These are phyloP conservation scores for Tulasnella sp. DNA, from an alignment of 768 basidiomycete species.

Conservation along the genomic window DNA sequence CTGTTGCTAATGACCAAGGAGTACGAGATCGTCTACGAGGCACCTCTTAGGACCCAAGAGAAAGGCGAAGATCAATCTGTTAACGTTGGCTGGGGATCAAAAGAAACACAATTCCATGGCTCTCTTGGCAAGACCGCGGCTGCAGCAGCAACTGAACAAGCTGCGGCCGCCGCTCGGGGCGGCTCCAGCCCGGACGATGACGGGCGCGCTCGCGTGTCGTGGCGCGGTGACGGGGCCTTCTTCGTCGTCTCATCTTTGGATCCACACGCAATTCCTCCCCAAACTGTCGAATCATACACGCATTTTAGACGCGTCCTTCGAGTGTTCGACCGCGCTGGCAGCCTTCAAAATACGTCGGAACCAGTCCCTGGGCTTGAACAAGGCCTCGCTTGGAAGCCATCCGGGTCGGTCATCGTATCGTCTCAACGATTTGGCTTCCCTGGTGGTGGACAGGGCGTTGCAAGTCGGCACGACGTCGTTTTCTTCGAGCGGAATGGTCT, in stretches of 20 bases:
- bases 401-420: slow-evolving; percentile 71
- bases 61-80: slow-evolving; percentile 91
- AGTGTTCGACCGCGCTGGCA: slow-evolving; percentile 58
- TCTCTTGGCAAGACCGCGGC: slow-evolving; percentile 86
- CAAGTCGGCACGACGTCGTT: slow-evolving; percentile 72
- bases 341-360: slow-evolving; percentile 76
- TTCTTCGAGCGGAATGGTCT: slow-evolving; percentile 95
- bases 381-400: slow-evolving; percentile 70
- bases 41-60: slow-evolving; percentile 52
- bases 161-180: slow-evolving; percentile 28
- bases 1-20: slow-evolving; percentile 79
- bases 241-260: slow-evolving; percentile 77
- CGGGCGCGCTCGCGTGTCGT: slow-evolving; percentile 58
- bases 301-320: slow-evolving; percentile 47
- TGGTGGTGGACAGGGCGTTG: slow-evolving; percentile 53
- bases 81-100: slow-evolving; percentile 96
- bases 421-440: slow-evolving; percentile 75
- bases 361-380: slow-evolving; percentile 73
- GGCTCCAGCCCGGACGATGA: slow-evolving; percentile 63
- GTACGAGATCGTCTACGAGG: slow-evolving; percentile 81
- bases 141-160: slow-evolving; percentile 26
- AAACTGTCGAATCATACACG: slow-evolving; percentile 21
- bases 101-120: slow-evolving; percentile 94
- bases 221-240: slow-evolving; percentile 87
- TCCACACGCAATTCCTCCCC: slow-evolving; percentile 21